Evolutionary conservation across 768 basidiomycete species (phyloP), one percentile per base, ranked within the genome.

Genomic region (Strobilomyces echinocephalus): DNA sequence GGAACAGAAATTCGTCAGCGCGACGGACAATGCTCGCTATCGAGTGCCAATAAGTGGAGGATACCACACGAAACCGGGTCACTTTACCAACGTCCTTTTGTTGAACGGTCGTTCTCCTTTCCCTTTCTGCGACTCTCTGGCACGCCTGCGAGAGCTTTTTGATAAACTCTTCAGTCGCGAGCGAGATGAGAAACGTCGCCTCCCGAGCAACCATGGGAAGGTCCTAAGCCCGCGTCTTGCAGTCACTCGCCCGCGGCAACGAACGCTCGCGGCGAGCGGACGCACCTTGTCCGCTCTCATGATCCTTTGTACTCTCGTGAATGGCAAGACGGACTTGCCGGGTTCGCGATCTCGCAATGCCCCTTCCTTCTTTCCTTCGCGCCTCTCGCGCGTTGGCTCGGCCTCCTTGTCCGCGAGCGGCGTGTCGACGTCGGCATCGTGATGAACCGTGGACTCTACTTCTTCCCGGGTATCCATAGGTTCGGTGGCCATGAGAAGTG

Each of bases 81-180:
- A 34, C 73, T 80, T 58, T 61, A 91, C 92, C 86, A 43, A 94
- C 70, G 67, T 95, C 92, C 56, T 79, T 82, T 59, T 88, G 79
- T 64, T 90, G 88, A 16, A 94, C 80, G 0, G 84, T 92, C 28
- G 81, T 68, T 55, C 92, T 73, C 59, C 82, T 85, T 56, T 93
- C 90, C 49, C 81, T 73, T 53, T 80, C 77, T 6, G 92, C 89
- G 14, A 83, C 77, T 49, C 73, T 78, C 57, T 88, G 83, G n/a
- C 80, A 81, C 7, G 88, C 86, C 52, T 86, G 81, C 31, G 80
- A 78, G 28, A 95, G 71, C 46, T 84, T 79, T 66, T 81, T 84
- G 49, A 95, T 85, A 59, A 95, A 95, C 67, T 91, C 87, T 70
- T 95, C 93, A 51, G 93, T 85, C 6, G 91, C 91, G 26, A 91